A percentile compares a stretch with the other conserved stretches of the same genome.
Conservation (phyloP, 192 early-diverging fungal genomes). For the Coemansia sp. region DNA sequence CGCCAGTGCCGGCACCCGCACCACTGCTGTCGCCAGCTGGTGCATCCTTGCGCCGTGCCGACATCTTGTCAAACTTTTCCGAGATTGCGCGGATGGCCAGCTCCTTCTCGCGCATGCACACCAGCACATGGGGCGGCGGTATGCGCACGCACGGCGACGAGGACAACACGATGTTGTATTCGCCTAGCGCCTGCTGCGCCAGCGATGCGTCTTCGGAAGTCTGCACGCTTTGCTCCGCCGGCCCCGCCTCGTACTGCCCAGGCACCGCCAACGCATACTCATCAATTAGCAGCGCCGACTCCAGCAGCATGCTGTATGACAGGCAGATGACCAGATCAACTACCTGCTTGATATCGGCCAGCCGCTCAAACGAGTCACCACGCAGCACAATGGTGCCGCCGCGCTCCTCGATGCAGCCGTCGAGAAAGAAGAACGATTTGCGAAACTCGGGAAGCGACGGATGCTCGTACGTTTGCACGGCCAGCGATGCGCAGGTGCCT, state of each 20-base stretch:
- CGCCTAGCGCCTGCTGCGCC: constrained; percentile 56
- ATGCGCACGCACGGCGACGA: constrained; percentile 85
- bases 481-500: constrained; percentile 74
- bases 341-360: constrained; percentile 77
- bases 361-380: constrained; percentile 63
- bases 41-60: constrained; percentile 10
- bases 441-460: constrained; percentile 71
- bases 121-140: constrained; percentile 78
- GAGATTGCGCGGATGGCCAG: constrained; percentile 30
- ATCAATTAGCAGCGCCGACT: constrained; percentile 73
- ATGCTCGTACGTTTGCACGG: constrained; percentile 78
- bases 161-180: constrained; percentile 71
- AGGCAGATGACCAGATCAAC: constrained; percentile 80
- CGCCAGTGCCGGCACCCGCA: constrained; percentile 16
- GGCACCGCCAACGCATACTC: constrained; percentile 64
- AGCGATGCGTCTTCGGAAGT: constrained; percentile 12
- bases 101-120: constrained; percentile 60
- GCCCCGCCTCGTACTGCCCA: constrained; percentile 16
- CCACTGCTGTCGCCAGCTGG: not conserved
- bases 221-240: not conserved
- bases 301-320: constrained; percentile 83
- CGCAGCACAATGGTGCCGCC: constrained; percentile 88
- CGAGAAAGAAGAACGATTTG: constrained; percentile 86
- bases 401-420: constrained; percentile 71
- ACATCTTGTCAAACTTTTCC: constrained; percentile 28